Conservation (phyloP, 2,329 filamentous ascomycete species). For the Aspergillus awamori region DNA sequence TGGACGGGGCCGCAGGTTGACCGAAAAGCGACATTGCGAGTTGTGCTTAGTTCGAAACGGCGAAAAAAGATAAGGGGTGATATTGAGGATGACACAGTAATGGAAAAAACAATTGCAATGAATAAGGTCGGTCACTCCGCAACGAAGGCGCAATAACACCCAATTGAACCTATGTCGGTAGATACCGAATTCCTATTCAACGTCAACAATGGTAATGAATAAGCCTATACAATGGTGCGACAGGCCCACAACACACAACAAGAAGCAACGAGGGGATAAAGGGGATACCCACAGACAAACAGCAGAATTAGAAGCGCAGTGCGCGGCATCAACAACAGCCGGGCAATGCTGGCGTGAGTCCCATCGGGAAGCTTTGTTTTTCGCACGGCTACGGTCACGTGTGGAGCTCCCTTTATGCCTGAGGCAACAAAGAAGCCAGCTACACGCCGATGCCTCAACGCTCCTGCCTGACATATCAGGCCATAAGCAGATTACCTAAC, state of each 20-base stretch:
- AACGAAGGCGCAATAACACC: too few species aligned
- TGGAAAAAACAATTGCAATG: too few species aligned
- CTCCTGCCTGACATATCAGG: not conserved
- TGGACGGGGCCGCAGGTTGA: slow-evolving; percentile 26
- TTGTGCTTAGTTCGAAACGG: not conserved
- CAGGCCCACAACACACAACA: too few species aligned
- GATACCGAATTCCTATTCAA: too few species aligned
- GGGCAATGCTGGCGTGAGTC: not conserved
- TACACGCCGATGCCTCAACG: too few species aligned
- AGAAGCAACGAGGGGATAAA: too few species aligned
- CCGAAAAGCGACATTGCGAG: slow-evolving; percentile 46
- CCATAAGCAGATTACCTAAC: slow-evolving; percentile 21
- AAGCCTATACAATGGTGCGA: too few species aligned
- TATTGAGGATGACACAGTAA: not conserved
- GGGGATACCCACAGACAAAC: not conserved
- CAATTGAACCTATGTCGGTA: too few species aligned
- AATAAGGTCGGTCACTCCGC: too few species aligned
- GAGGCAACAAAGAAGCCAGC: not conserved
- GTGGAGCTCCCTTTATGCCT: not conserved
- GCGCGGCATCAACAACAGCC: slow-evolving; percentile 9
- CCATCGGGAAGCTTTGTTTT: slow-evolving; percentile 20
- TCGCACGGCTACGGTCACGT: slow-evolving; percentile 19
- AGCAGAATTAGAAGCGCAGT: slow-evolving; percentile 2
- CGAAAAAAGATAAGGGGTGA: not conserved
- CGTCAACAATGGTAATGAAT: too few species aligned